Base-by-base conservation (phyloP, 495 filamentous ascomycete species). In the Penicillium taxi region DNA sequence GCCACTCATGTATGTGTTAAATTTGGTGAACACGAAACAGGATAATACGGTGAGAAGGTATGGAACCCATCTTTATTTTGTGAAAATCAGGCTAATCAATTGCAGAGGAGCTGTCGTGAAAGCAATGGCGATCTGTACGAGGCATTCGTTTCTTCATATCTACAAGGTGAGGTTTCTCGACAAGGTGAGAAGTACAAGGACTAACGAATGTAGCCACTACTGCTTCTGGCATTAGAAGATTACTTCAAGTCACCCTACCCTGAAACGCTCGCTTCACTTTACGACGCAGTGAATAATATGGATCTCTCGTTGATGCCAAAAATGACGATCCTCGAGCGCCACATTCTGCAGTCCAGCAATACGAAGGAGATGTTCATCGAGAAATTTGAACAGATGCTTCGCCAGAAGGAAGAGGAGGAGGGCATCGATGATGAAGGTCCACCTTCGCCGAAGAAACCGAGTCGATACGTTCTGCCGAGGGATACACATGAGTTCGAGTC, bases 81-180 rank as follows among this genome's bases (percentile, higher is more conserved):
- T 26, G 6, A 12, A 16, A 18, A 28, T 5, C 5, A 26, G 8
- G 22, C 19, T 30, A 7, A 23, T 19, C 17, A 25, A 9, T 42
- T 9, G 21, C 38, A 84, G 89, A 73, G 91, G 91, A 37, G 93
- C 91, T 2, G 79, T 94, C 19, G 89, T 96, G 19, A 98, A 96
- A 62, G 88, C 91, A 2, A 98, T 98, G 91, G 91, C 91, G n/a
- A 96, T 98, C 46, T 98, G 91, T 64, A 98, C 91, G 4, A 70
- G 90, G 30, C 91, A 98, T 66, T 88, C 91, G n/a, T 98, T 98
- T 56, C 71, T 98, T 34, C 90, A 98, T 59, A 96, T 98, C 39
- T 98, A 96, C 63, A 98, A 96, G 75, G 86, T 86, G 53, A 32
- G 64, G 17, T 43, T 33, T 8, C 4, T 15, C 9, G 13, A 7